Base-by-base conservation (phyloP, 2,329 filamentous ascomycete genomes). In the Cucurbitaria berberidis region DNA sequence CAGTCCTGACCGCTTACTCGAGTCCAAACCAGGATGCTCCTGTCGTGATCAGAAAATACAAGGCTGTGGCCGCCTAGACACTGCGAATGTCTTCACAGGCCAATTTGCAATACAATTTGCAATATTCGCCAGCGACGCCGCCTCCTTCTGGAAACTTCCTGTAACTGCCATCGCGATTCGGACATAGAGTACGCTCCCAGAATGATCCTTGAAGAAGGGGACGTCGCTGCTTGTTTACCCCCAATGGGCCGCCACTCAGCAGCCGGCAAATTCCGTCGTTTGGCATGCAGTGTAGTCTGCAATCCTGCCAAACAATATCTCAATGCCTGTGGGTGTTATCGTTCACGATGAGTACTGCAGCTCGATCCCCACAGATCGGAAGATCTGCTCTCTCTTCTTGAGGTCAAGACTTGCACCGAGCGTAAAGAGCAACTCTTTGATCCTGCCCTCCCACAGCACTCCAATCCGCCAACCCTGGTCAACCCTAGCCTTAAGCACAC, bases 371-470 rank as follows among this genome's bases (percentile, higher is more conserved):
- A 95, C 80, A 5, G 85, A 89, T 57, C 89, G 84, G 68, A 95
- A 89, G 34, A 91, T 88, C 68, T 90, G 88, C 71, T 93, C 89
- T 59, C 86, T 81, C 66, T 85, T 86, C 68, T 86, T 86, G 68
- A 95, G 81, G 70, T 96, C 92, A 49, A 99, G 86, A 45, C 87
- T 90, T 51, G 91, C 91, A 9, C 95, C 95, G 36, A 96, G 82
- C 65, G 91, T 96, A 73, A 98, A 96, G 51, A 99, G 82, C 53
- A 99, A 79, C 62, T 96, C 93, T 78, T 98, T 96, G 54, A 96
- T 85, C 48, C 92, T 84, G 2, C 93, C 93, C 74, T 98, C 93
- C 93, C 95, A 99, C 19, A 98, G 77, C 45, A 98, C 74, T 0
- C 92, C 90, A 48, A 97, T 86, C 60, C 88, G 88, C 78, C 91